Conservation (phyloP, 176 grass and related monocot species). For the Lolium rigidum region DNA sequence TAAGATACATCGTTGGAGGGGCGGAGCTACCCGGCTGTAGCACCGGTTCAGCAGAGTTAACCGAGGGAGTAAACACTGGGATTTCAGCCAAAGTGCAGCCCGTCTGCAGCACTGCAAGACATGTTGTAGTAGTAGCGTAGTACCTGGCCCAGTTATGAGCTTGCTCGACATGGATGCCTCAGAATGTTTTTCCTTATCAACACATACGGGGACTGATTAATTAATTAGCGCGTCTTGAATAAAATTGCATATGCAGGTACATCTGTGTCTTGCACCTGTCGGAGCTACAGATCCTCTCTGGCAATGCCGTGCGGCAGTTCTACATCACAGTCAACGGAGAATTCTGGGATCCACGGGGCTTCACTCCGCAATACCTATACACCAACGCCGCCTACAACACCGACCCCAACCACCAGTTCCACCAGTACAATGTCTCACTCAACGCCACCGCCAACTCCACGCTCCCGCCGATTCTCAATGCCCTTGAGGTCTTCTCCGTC, state of each 20-base stretch:
- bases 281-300: not conserved
- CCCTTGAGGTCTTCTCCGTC: constrained; percentile 15
- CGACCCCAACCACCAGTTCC: not conserved
- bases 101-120: too few relatives aligned
- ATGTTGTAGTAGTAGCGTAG: too few relatives aligned
- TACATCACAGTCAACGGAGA: constrained; percentile 34
- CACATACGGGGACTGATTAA: too few relatives aligned
- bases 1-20: too few relatives aligned
- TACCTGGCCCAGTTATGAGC: too few relatives aligned
- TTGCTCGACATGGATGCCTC: too few relatives aligned
- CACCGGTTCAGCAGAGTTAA: too few relatives aligned
- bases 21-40: too few relatives aligned
- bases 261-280: not conserved
- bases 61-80: too few relatives aligned
- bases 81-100: too few relatives aligned
- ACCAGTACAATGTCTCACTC: constrained; percentile 14
- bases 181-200: too few relatives aligned
- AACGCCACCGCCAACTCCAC: not conserved
- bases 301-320: constrained; percentile 23
- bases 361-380: not conserved
- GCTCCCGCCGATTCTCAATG: constrained; percentile 16
- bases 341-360: not conserved
- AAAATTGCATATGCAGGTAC: not conserved
- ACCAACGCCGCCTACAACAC: not conserved
- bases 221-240: not conserved